These are phyloP conservation scores for Tephrocybe sp. DNA, from an alignment of 768 basidiomycete species.

Conservation along the genomic window DNA sequence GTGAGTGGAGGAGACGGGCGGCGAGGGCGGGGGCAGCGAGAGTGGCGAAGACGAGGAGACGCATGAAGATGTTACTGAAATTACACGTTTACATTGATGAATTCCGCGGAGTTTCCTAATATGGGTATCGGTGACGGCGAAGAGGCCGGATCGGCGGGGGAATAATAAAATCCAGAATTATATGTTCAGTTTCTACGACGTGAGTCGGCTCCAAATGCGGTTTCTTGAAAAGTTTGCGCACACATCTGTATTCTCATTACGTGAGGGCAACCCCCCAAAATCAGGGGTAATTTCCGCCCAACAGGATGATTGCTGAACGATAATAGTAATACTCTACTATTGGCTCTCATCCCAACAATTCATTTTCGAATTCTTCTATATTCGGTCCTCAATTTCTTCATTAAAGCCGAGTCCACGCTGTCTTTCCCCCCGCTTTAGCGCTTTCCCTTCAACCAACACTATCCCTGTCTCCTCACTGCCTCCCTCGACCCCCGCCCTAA, in stretches of 20 bases:
- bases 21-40: conserved; percentile 27
- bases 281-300: conserved; percentile 55
- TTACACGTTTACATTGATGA: conserved; percentile 10
- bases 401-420: conserved; percentile 69
- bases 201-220: conserved; percentile 35
- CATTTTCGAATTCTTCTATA: conserved; percentile 61
- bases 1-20: conserved; percentile 58
- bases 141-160: conserved; percentile 15
- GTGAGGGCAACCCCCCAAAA: conserved; percentile 59
- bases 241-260: too few species aligned
- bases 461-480: conserved; percentile 28
- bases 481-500: conserved; percentile 25
- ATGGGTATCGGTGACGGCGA: not conserved
- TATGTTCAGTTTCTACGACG: conserved; percentile 26
- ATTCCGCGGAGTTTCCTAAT: conserved; percentile 19
- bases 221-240: conserved; percentile 27
- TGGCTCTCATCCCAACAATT: conserved; percentile 65
- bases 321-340: conserved; percentile 61
- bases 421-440: conserved; percentile 61
- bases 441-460: conserved; percentile 41
- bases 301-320: conserved; percentile 50
- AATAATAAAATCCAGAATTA: conserved; percentile 17
- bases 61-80: conserved; percentile 11
- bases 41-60: conserved; percentile 21
- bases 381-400: conserved; percentile 71